Conservation (phyloP, 352 stramenopile species). For the Phytophthora pluvialis region DNA sequence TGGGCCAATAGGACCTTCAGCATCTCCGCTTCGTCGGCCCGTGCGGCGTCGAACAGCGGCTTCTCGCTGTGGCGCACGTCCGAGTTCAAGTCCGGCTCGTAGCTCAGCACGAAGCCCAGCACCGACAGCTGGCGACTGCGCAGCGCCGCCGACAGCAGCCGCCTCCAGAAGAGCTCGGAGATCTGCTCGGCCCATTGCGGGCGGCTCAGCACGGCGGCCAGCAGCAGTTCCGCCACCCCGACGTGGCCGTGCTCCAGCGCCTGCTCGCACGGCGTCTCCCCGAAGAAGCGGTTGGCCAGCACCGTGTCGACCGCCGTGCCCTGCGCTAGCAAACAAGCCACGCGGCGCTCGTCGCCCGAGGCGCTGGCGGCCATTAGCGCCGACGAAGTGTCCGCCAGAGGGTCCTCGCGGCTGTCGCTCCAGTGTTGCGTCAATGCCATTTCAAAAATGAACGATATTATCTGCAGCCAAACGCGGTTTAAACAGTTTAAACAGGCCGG, state of each 20-base stretch:
- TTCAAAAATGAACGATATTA: slow-evolving; percentile 27
- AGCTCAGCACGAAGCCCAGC: slow-evolving; percentile 42
- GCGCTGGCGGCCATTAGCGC: slow-evolving; percentile 32
- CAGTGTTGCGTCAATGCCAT: slow-evolving; percentile 24
- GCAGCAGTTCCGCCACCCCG: slow-evolving; percentile 30
- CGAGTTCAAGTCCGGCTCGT: slow-evolving; percentile 39
- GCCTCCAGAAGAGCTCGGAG: slow-evolving; percentile 38
- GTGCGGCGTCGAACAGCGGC: slow-evolving; percentile 38
- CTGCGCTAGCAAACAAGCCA: slow-evolving; percentile 20
- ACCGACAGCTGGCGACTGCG: slow-evolving; percentile 30
- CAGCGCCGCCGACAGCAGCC: slow-evolving; percentile 31
- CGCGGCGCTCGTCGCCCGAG: slow-evolving; percentile 18
- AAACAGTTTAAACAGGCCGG: no score
- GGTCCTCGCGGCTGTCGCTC: slow-evolving; percentile 26
- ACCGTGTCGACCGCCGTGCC: slow-evolving; percentile 17
- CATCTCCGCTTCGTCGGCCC: slow-evolving; percentile 32
- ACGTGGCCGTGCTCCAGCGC: slow-evolving; percentile 44
- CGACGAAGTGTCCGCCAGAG: slow-evolving; percentile 19
- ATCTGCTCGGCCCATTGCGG: slow-evolving; percentile 21
- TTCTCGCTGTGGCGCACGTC: slow-evolving; percentile 36
- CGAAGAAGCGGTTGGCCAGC: slow-evolving; percentile 36
- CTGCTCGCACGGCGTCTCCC: slow-evolving; percentile 43
- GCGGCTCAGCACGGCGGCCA: slow-evolving; percentile 12
- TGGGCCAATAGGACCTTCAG: slow-evolving; percentile 35
- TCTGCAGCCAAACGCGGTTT: no score